Percentiles rank a stretch among this genome's conserved stretches.
These are phyloP conservation scores for Mycena citricolor DNA, from an alignment of 1,284 basidiomycete genomes.

Conservation along the genomic window DNA sequence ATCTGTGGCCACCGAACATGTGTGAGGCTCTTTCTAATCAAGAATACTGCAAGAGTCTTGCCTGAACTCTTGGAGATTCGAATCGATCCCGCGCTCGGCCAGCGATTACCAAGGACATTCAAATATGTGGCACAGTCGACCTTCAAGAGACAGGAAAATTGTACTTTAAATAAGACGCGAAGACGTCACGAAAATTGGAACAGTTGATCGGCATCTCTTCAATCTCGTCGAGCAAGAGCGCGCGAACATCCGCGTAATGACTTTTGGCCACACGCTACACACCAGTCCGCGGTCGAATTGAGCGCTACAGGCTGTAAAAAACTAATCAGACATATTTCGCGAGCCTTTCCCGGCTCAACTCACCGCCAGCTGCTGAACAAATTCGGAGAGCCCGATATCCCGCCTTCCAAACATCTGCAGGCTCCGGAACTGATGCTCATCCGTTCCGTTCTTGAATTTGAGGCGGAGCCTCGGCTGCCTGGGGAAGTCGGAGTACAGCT, in stretches of 20 bases:
- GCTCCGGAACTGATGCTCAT: slow-evolving; percentile 47
- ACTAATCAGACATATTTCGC: neutral
- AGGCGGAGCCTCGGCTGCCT: slow-evolving; percentile 77
- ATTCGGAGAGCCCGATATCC: slow-evolving; percentile 73
- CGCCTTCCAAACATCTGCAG: slow-evolving; percentile 67
- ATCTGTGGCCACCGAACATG: no score
- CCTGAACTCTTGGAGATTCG: no score
- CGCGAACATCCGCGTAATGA: slow-evolving; percentile 3
- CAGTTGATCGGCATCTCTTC: no score
- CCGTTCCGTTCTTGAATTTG: slow-evolving; percentile 84
- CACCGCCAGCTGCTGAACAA: slow-evolving; percentile 75
- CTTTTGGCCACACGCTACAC: slow-evolving; percentile 17
- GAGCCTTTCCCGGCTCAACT: slow-evolving; percentile 12
- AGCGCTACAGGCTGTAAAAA: slow-evolving; percentile 14
- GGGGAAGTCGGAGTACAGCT: slow-evolving; percentile 68
- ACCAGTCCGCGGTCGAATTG: slow-evolving; percentile 20
- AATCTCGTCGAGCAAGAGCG: no score
- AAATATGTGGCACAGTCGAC: no score
- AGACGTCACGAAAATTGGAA: no score
- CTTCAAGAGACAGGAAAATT: no score
- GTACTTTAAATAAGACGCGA: no score
- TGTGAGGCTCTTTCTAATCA: no score
- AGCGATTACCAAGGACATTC: no score
- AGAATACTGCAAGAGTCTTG: no score
- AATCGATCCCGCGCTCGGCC: no score